A percentile compares a stretch with the other conserved stretches of the same genome.
phyloP scores from a whole-genome alignment of 75 land plant genomes.

The Cunninghamia lanceolata region DNA sequence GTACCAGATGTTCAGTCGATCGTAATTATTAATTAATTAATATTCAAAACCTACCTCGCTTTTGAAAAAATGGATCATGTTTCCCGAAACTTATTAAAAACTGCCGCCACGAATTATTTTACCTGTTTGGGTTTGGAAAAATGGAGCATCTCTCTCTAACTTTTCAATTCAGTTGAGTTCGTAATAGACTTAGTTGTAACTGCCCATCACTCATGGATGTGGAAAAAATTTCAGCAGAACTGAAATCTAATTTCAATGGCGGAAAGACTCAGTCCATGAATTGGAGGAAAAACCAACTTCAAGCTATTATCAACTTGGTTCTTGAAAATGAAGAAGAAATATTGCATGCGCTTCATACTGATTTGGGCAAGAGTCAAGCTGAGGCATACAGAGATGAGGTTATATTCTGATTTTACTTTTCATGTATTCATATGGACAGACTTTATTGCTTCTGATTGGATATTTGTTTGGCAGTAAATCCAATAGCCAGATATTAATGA shows the following conservation, averaged over 20 bases:
- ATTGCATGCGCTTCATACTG: not conserved
- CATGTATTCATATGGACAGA: not conserved
- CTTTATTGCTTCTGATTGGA: not conserved
- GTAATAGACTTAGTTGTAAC: not conserved
- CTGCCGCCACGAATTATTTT: too few species aligned
- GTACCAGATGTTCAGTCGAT: too few species aligned
- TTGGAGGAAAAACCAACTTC: conserved; percentile 8
- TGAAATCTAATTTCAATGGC: not conserved
- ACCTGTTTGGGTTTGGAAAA: too few species aligned
- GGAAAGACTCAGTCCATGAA: not conserved
- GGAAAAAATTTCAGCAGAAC: not conserved
- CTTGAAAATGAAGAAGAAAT: conserved; percentile 1
- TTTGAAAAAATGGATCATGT: too few species aligned
- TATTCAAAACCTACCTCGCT: too few species aligned
- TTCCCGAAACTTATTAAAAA: too few species aligned
- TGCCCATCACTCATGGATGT: not conserved
- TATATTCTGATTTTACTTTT: not conserved
- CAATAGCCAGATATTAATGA: too few species aligned
- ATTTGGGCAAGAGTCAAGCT: not conserved
- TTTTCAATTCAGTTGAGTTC: not conserved
- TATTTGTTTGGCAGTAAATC: not conserved
- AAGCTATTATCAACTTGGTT: not conserved
- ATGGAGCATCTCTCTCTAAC: not conserved
- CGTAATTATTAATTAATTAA: too few species aligned
- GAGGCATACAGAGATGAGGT: conserved; percentile 13